phyloP scores from a whole-genome alignment of 2,329 filamentous ascomycete species.

The Volutella citrinella region DNA sequence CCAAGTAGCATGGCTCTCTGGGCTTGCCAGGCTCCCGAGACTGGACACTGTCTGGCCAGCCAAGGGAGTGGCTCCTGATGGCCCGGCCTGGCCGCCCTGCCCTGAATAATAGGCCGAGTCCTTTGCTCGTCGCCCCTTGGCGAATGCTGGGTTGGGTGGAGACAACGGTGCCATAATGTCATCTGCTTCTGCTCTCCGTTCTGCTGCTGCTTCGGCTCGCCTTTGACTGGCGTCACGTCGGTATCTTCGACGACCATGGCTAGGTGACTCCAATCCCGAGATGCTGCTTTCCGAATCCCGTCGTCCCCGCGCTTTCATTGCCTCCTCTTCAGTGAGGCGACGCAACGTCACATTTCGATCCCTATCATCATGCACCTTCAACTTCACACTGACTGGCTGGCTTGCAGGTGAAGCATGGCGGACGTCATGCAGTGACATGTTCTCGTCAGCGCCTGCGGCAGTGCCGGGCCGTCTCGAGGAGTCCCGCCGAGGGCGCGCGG shows the following conservation, averaged over 20 bases:
- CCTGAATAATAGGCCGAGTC: conserved; percentile 63
- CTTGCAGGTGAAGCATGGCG: conserved; percentile 40
- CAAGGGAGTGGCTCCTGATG: conserved; percentile 30
- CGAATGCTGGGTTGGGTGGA: conserved; percentile 56
- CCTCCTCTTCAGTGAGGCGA: conserved; percentile 59
- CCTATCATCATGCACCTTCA: conserved; percentile 59
- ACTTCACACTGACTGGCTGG: conserved; percentile 54
- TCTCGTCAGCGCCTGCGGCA: conserved; percentile 44
- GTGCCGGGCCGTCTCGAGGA: conserved; percentile 47
- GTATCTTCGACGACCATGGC: conserved; percentile 45
- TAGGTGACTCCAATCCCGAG: conserved; percentile 54
- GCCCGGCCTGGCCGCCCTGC: conserved; percentile 41
- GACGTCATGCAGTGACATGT: conserved; percentile 36
- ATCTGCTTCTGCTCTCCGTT: conserved; percentile 40
- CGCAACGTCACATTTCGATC: conserved; percentile 61
- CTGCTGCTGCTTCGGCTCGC: conserved; percentile 44
- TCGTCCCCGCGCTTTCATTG: conserved; percentile 42
- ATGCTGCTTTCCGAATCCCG: conserved; percentile 54
- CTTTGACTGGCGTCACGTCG: conserved; percentile 50
- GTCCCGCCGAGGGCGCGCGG: conserved; percentile 37
- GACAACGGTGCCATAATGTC: conserved; percentile 43
- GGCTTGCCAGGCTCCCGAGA: conserved; percentile 40
- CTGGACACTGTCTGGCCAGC: conserved; percentile 45
- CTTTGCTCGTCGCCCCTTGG: conserved; percentile 49
- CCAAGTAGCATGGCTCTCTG: conserved; percentile 52